Evolutionary conservation across 2,329 filamentous ascomycete species (phyloP).

Genomic region (Talaromyces marneffei): DNA sequence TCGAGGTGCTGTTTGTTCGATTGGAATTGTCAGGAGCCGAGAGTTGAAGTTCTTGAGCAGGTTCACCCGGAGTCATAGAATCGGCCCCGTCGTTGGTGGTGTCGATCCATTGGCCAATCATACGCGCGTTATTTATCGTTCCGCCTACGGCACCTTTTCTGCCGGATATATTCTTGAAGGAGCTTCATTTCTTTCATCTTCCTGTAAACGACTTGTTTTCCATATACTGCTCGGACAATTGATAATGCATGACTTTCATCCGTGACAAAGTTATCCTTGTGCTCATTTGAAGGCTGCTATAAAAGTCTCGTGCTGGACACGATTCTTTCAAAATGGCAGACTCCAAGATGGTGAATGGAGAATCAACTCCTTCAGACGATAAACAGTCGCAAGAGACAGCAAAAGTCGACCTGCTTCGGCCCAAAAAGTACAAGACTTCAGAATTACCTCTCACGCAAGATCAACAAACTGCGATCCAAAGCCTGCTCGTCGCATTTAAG

Average conservation of each 20-base stretch:
- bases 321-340: slow-evolving; percentile 4
- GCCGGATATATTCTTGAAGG: slow-evolving; percentile 10
- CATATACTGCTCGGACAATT: no score
- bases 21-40: neutral
- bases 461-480: slow-evolving; percentile 56
- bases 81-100: neutral
- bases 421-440: slow-evolving; percentile 52
- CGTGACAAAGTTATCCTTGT: neutral
- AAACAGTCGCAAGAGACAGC: slow-evolving; percentile 17
- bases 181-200: neutral
- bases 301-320: neutral
- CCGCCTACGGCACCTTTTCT: slow-evolving; percentile 13
- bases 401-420: slow-evolving; percentile 29
- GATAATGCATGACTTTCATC: neutral
- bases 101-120: slow-evolving; percentile 6
- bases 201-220: neutral
- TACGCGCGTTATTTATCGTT: neutral
- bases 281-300: neutral
- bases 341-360: neutral
- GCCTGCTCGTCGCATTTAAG: slow-evolving; percentile 57
- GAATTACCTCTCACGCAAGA: slow-evolving; percentile 56
- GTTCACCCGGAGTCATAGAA: neutral
- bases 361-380: slow-evolving; percentile 2
- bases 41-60: neutral
- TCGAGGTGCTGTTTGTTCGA: neutral